These are phyloP conservation scores for Pichia cabralensis DNA, from an alignment of 805 yeast species.

Conservation along the genomic window DNA sequence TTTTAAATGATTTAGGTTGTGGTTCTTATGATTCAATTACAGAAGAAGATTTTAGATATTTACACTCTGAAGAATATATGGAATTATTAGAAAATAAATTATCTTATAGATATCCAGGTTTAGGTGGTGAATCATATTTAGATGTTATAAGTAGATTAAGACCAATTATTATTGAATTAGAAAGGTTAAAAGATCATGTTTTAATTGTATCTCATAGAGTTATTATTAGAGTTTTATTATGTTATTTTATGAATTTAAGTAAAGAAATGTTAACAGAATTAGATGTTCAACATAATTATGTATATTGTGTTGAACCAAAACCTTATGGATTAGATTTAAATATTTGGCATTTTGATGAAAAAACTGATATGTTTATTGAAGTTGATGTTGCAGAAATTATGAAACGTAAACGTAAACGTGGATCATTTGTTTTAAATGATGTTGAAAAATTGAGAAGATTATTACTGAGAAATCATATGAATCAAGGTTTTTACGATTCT, in stretches of 20 bases:
- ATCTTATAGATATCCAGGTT: conserved; percentile 27
- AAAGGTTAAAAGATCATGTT: conserved; percentile 27
- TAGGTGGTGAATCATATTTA: conserved; percentile 30
- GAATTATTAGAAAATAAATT: conserved; percentile 23
- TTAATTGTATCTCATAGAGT: conserved; percentile 27
- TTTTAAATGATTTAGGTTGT: conserved; percentile 27
- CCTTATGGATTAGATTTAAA: conserved; percentile 30
- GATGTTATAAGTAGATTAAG: conserved; percentile 27
- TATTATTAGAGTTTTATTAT: conserved; percentile 26
- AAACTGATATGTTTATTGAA: conserved; percentile 27
- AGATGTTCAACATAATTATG: conserved; percentile 27
- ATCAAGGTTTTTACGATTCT: conserved; percentile 9
- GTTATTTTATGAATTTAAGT: conserved; percentile 29
- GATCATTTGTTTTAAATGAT: conserved; percentile 14
- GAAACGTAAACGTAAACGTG: conserved; percentile 25
- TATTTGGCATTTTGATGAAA: conserved; percentile 28
- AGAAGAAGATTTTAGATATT: conserved; percentile 21
- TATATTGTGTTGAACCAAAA: conserved; percentile 30
- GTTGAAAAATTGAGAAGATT: conserved; percentile 11
- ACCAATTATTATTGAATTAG: conserved; percentile 28
- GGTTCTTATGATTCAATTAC: conserved; percentile 26
- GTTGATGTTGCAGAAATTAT: conserved; percentile 29
- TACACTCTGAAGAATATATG: conserved; percentile 20
- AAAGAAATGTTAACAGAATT: conserved; percentile 29
- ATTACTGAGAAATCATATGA: conserved; percentile 7